Base-by-base conservation (phyloP, 768 basidiomycete genomes). In the Strobilomyces dryophilus region DNA sequence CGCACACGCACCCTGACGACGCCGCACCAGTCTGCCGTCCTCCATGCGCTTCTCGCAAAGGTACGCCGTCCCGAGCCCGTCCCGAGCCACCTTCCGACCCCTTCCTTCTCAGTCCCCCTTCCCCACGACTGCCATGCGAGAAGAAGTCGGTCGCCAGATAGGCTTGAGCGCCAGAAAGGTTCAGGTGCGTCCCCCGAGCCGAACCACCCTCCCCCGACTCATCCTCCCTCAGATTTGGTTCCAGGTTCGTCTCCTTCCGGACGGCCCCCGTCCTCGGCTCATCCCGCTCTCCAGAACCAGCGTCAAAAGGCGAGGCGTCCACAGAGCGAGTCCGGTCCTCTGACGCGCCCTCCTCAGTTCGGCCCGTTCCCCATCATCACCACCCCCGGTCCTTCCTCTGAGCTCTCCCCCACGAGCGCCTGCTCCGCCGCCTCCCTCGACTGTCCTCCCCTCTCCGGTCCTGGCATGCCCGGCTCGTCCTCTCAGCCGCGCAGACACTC, bases 141-240 rank as follows among this genome's bases (percentile, higher is more conserved):
- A 93, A 71, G 87, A 92, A 58, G 90, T 93, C 26, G 91, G 92
- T 8, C 82, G 86, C 21, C 78, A 87, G 34, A 93, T 93, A 59
- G 91, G 90, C n/a, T 72, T 94, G 64, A 92, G 89, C 66, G 89
- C 90, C 44, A 81, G 91, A 37, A 91, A 93, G 74, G 91, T 94
- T 3, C 91, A 94, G 82, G 90, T 88, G 61, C 65, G 85, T 77
- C 7, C 14, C 21, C 34, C 41, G 24, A 8, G 53, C 49, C 39
- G 37, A 49, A 49, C 44, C 57, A 8, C 41, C 51, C 31, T 24
- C 55, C 52, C 24, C 24, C 24, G 24, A 24, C 24, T 64, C 40
- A 57, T 40, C 27, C 24, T 4, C 24, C 24, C 24, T 4, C 63
- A 92, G 90, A 90, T 92, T 60, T 92, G 90, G 90, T 92, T 92